Conservation (phyloP, 371 early-diverging fungal genomes). For the Mucor sp. region DNA sequence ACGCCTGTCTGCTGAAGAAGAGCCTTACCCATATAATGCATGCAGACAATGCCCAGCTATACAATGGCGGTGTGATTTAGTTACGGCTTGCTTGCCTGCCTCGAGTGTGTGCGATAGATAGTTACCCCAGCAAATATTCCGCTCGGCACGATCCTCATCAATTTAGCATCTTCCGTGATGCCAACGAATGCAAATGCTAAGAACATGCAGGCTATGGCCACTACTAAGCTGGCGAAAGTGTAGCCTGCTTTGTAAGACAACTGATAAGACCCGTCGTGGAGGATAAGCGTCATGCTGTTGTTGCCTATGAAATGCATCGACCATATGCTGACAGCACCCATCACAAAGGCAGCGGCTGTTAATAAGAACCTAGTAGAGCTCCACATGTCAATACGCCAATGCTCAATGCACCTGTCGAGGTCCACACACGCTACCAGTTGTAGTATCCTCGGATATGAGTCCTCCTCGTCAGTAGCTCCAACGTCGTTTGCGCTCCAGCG, state of each 20-base stretch:
- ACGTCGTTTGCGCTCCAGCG: conserved; percentile 27
- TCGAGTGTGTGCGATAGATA: too few relatives aligned
- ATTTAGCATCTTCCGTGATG: conserved; percentile 39
- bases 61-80: neutral
- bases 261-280: conserved; percentile 21
- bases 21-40: conserved; percentile 50
- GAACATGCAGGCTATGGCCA: conserved; percentile 43
- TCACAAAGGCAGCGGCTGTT: conserved; percentile 35
- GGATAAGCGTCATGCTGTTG: conserved; percentile 34
- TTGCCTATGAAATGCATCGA: conserved; percentile 58
- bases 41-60: conserved; percentile 40
- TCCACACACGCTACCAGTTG: conserved; percentile 28
- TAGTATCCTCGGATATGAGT: conserved; percentile 30
- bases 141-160: conserved; percentile 38
- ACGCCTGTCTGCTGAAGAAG: neutral
- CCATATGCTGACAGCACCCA: conserved; percentile 53
- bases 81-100: neutral
- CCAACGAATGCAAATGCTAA: conserved; percentile 47
- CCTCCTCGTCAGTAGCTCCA: conserved; percentile 30
- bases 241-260: conserved; percentile 41
- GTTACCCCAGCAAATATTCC: conserved; percentile 45
- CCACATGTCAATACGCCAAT: neutral
- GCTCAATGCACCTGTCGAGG: neutral
- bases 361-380: conserved; percentile 24
- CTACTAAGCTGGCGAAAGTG: conserved; percentile 43